Base-by-base conservation (phyloP, 768 basidiomycete species). In the Suillus luteus region DNA sequence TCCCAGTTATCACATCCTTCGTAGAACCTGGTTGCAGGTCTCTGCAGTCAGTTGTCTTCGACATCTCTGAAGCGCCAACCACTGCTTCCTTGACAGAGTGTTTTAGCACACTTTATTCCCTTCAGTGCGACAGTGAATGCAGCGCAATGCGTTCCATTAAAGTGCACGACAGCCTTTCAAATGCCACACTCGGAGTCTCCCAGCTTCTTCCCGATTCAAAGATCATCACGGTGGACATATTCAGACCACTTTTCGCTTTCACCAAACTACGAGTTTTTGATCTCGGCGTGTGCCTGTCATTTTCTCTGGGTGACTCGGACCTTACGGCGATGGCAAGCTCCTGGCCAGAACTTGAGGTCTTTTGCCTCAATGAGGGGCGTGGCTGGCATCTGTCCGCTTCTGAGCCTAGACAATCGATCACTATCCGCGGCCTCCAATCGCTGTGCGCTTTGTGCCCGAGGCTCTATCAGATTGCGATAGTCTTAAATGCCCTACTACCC, bases 341-440 rank as follows among this genome's bases (percentile, higher is more conserved):
- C 57, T 58, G 57, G 57, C 57, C 57, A 27, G 57, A 58, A 41
- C 57, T 58, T n/a, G 57, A 58, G 40, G 40, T 58, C 17, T 27
- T 58, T 17, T 41, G 27, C 24, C 57, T 58, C 38, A 58, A 58
- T 27, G 57, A 58, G 2, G 40, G 57, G 24, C 57, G 57, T 41
- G 24, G 57, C 27, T 58, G 57, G 57, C 27, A 40, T 40, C 19
- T 10, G 24, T 40, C 55, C 38, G 15, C 57, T 35, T 33, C 52
- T 33, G 33, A 54, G 19, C 52, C 33, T 41, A 58, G 24, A 19
- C 17, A 17, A 40, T 58, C 17, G 17, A 58, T 58, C 38, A 58
- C 57, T 19, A 6, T 58, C 57, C 57, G 17, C 17, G 57, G 57
- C 12, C 57, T 58, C 40, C 38, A 41, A 41, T 41, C 24, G 40